A percentile compares a stretch with the other conserved stretches of the same genome.
Conservation (phyloP, 257 asterid species). For the Mitragyna speciosa region DNA sequence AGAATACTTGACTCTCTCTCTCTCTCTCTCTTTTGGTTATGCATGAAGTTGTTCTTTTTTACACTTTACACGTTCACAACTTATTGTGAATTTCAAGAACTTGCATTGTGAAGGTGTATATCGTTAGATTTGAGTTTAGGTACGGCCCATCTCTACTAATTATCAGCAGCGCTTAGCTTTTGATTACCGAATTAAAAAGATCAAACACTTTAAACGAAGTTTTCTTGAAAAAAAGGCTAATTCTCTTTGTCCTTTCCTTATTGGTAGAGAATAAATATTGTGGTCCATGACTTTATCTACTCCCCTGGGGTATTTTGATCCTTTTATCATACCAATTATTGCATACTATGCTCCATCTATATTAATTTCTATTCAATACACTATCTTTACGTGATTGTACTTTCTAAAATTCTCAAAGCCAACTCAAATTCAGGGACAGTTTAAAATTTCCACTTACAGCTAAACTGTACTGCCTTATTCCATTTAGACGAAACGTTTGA, state of each 20-base stretch:
- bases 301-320: neutral
- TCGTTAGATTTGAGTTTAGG: neutral
- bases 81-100: neutral
- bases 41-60: too few relatives aligned
- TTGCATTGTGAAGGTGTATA: neutral
- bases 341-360: neutral
- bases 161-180: conserved; percentile 1
- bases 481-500: neutral
- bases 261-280: neutral
- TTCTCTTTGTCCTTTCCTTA: neutral
- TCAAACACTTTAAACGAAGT: neutral
- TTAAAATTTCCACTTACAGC: neutral
- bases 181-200: neutral
- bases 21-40: neutral
- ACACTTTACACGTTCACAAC: neutral
- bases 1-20: conserved; percentile 32
- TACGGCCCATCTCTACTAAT: neutral
- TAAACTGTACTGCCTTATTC: neutral
- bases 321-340: neutral
- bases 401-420: neutral
- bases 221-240: neutral
- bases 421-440: neutral
- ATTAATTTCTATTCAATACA: neutral
- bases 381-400: neutral
- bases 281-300: neutral